These are phyloP conservation scores for Irpex sp. DNA, from an alignment of 1,284 basidiomycete species.

Conservation along the genomic window DNA sequence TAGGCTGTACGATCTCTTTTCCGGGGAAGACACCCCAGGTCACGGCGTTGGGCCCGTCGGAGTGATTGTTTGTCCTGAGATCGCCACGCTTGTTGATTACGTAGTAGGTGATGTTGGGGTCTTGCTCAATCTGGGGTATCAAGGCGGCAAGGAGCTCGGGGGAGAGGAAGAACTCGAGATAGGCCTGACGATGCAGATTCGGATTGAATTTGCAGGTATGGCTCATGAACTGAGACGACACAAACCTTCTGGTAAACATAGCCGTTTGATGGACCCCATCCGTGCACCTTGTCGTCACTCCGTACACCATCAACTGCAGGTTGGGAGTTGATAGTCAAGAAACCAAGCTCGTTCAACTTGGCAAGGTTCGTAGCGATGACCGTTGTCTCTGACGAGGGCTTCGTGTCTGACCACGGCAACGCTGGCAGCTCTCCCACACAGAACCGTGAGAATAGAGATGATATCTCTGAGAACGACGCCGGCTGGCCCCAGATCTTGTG, in stretches of 20 bases:
- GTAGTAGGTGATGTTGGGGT: constrained; percentile 93
- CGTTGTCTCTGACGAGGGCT: constrained; percentile 79
- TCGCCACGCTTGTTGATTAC: constrained; percentile 92
- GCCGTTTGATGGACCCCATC: constrained; percentile 93
- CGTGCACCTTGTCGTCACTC: constrained; percentile 83
- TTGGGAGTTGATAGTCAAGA: constrained; percentile 97
- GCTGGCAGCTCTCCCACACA: constrained; percentile 67
- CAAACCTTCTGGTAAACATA: constrained; percentile 95
- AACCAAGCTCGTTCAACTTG: constrained; percentile 85
- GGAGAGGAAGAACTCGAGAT: constrained; percentile 75
- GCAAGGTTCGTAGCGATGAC: constrained; percentile 80
- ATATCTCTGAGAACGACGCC: constrained; percentile 58
- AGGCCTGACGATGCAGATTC: constrained; percentile 48
- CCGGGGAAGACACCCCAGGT: constrained; percentile 99
- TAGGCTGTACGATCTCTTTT: constrained; percentile 97
- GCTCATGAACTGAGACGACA: background rate
- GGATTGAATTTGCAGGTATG: no score
- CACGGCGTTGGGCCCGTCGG: constrained; percentile 94
- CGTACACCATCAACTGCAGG: constrained; percentile 92
- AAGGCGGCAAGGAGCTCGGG: constrained; percentile 61
- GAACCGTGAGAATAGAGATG: constrained; percentile 76
- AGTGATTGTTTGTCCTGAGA: constrained; percentile 86
- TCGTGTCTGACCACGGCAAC: constrained; percentile 95
- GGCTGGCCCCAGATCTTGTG: constrained; percentile 87
- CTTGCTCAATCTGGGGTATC: constrained; percentile 81